Base-by-base conservation (phyloP, 2,329 filamentous ascomycete genomes). In the Epichloe coenophiala region DNA sequence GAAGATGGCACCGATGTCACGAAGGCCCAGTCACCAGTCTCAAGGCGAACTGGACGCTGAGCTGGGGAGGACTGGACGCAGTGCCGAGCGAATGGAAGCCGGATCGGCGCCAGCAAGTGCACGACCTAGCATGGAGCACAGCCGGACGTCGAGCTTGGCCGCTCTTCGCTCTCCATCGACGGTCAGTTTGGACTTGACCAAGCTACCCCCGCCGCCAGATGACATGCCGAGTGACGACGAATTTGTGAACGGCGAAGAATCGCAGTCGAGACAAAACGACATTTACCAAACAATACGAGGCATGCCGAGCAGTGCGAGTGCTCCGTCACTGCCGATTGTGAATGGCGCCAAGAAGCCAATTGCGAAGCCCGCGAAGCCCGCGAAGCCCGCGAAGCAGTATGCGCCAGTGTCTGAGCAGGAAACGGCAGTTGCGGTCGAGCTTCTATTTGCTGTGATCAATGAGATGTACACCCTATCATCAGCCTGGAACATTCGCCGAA, bases 391-490 rank as follows among this genome's bases (percentile, higher is more conserved):
- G 21, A 72, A 70, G 58, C 74, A 74, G 56, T 71, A 72, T 56
- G 59, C 75, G 1, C 83, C 84, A 1, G 74, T 98, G 41, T 85
- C 84, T 1, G 86, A 94, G 59, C 78, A 84, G 53, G 93, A 98
- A 70, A 93, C 91, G 0, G 83, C 86, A 21, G 84, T 96, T 44
- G 84, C 90, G 2, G 84, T 98, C 13, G 93, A 98, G 65, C 83
- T 98, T 38, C 77, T 97, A 54, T 98, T 98, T 68, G 93, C 93
- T 39, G 83, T 95, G 38, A 93, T 97, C 60, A 95, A 89, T 61
- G 89, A 96, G 68, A 81, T 97, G 56, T 98, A 97, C 69, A 95
- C 85, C 3, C 75, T 98, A 33, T 95, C 88, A 17, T 95, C 90
- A 1, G 93, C 90, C 6, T 98, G 93, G 93, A 91, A 91, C 56